These are phyloP conservation scores for Hygrophoropsis aurantiaca DNA, from an alignment of 768 basidiomycete species.

Conservation along the genomic window DNA sequence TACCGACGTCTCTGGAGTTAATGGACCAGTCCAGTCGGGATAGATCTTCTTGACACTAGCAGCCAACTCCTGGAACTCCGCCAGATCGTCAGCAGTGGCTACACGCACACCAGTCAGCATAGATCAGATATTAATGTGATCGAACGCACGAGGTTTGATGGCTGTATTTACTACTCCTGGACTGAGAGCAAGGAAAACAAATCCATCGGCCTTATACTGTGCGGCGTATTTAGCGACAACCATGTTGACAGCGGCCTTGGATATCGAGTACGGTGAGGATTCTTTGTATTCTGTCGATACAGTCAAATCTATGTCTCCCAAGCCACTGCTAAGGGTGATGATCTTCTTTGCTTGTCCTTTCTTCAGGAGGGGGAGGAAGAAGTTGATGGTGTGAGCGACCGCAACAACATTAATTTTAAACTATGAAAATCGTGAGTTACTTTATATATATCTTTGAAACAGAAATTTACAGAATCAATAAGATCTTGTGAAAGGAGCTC, in stretches of 20 bases:
- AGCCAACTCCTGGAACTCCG: slow-evolving; percentile 8
- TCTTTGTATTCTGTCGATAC: slow-evolving; percentile 9
- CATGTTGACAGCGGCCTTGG: slow-evolving; percentile 40
- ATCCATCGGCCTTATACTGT: slow-evolving; percentile 29
- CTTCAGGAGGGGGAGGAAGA: slow-evolving; percentile 39
- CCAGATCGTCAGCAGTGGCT: slow-evolving; percentile 10
- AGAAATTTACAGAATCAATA: slow-evolving; percentile 11
- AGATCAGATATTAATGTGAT: not conserved
- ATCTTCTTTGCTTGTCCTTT: slow-evolving; percentile 35
- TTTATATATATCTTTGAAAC: not conserved
- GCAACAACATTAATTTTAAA: slow-evolving; percentile 36
- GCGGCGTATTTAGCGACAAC: slow-evolving; percentile 36
- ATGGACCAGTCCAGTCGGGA: slow-evolving; percentile 17
- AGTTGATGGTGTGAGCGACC: slow-evolving; percentile 33
- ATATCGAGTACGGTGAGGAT: slow-evolving; percentile 28
- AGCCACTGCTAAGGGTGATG: slow-evolving; percentile 29
- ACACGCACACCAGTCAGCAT: not conserved
- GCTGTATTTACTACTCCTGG: slow-evolving; percentile 39
- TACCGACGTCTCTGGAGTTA: slow-evolving; percentile 15
- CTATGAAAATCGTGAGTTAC: slow-evolving; percentile 9
- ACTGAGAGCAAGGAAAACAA: slow-evolving; percentile 35
- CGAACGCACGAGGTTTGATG: slow-evolving; percentile 1
- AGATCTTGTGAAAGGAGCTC: slow-evolving; percentile 22
- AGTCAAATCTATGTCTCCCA: slow-evolving; percentile 27
- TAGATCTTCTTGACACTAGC: slow-evolving; percentile 4